Conservation (phyloP, 768 basidiomycete species). For the Suillus tomentosus region DNA sequence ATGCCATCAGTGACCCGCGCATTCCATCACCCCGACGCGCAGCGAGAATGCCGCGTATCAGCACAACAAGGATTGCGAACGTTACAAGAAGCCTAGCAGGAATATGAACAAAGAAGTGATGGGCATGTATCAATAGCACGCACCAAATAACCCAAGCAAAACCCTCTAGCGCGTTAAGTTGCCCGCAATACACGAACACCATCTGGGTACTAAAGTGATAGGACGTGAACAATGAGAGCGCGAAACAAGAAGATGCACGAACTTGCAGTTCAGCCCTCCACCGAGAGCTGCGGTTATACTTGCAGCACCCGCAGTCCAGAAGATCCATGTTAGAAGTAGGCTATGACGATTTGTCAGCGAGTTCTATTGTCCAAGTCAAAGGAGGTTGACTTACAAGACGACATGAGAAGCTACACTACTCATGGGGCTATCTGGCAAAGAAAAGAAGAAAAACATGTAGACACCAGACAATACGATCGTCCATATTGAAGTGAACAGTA, state of each 20-base stretch:
- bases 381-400: slow-evolving; percentile 52
- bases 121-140: slow-evolving; percentile 22
- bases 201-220: slow-evolving; percentile 37
- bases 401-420: slow-evolving; percentile 67
- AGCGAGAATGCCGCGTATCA: slow-evolving; percentile 60
- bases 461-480: slow-evolving; percentile 57
- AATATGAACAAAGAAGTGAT: not conserved
- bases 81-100: slow-evolving; percentile 62
- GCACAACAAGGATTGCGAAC: slow-evolving; percentile 55
- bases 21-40: slow-evolving; percentile 69
- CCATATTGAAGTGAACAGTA: slow-evolving; percentile 75
- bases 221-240: slow-evolving; percentile 4
- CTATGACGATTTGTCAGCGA: slow-evolving; percentile 35
- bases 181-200: slow-evolving; percentile 64
- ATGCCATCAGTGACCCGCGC: slow-evolving; percentile 53
- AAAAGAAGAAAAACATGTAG: slow-evolving; percentile 57
- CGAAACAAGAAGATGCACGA: slow-evolving; percentile 24
- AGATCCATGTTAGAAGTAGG: slow-evolving; percentile 69
- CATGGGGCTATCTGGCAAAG: slow-evolving; percentile 40
- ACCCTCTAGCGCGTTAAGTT: slow-evolving; percentile 72
- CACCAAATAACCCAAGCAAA: slow-evolving; percentile 80
- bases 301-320: slow-evolving; percentile 77
- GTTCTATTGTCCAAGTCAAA: slow-evolving; percentile 8
- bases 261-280: slow-evolving; percentile 73
- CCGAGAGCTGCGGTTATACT: slow-evolving; percentile 66